A percentile compares a stretch with the other conserved stretches of the same genome.
These are phyloP conservation scores for Xylariaceae sp. DNA, from an alignment of 2,329 filamentous ascomycete species.

Conservation along the genomic window DNA sequence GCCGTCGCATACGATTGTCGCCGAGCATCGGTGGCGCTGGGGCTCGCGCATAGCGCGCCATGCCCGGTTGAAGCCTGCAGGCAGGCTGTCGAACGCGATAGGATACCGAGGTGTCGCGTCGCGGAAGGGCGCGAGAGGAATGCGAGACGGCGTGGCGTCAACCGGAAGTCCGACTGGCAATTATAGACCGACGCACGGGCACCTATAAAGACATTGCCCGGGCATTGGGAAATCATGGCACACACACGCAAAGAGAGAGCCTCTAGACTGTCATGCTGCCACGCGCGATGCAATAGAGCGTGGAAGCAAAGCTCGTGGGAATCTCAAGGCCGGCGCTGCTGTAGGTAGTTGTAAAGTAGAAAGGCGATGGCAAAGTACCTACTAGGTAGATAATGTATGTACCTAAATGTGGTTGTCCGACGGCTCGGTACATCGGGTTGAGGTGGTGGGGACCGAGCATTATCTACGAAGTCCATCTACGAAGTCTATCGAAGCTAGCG, in stretches of 20 bases:
- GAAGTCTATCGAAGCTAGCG: too few relatives aligned
- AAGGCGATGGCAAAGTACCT: too few relatives aligned
- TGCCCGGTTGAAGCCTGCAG: slow-evolving; percentile 11
- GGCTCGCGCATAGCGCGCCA: background rate
- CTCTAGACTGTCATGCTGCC: slow-evolving; percentile 20
- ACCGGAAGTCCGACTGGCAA: slow-evolving; percentile 19
- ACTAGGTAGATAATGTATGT: too few relatives aligned
- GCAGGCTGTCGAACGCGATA: slow-evolving; percentile 8
- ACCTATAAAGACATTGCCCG: slow-evolving; percentile 29
- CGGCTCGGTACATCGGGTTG: too few relatives aligned
- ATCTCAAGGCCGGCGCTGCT: background rate
- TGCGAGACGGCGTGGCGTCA: slow-evolving; percentile 13
- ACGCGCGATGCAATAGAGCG: background rate
- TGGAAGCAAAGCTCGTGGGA: background rate
- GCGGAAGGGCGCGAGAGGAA: slow-evolving; percentile 13
- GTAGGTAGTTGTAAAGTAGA: too few relatives aligned
- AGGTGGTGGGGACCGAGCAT: too few relatives aligned
- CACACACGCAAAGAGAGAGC: slow-evolving; percentile 17
- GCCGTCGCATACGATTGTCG: slow-evolving; percentile 22
- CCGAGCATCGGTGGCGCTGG: background rate
- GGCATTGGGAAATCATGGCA: slow-evolving; percentile 29
- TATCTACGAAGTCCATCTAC: too few relatives aligned
- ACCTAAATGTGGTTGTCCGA: too few relatives aligned
- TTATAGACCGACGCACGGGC: slow-evolving; percentile 27
- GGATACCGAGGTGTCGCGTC: slow-evolving; percentile 23